Conservation (phyloP, 2,329 filamentous ascomycete genomes). For the Chaetomium olivaceum region DNA sequence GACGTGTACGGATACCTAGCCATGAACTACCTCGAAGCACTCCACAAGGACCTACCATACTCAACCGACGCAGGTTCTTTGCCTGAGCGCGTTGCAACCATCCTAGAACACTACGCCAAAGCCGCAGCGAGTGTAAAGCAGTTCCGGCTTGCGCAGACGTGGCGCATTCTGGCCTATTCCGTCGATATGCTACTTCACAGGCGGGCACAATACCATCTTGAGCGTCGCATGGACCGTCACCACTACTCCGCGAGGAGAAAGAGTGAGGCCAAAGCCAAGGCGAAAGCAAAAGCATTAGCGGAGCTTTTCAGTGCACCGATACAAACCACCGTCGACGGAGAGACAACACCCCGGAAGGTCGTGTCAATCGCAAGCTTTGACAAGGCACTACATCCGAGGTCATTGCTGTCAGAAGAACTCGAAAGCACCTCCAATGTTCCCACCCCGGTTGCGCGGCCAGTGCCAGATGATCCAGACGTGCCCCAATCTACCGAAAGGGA, state of each 20-base stretch:
- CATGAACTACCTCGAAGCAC: conserved; percentile 55
- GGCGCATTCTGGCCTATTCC: conserved; percentile 61
- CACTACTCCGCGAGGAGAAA: conserved; percentile 29
- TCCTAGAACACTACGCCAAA: conserved; percentile 58
- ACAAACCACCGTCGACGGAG: conserved; percentile 33
- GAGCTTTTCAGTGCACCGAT: conserved; percentile 29
- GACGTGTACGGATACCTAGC: conserved; percentile 59
- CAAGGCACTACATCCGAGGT: conserved; percentile 41
- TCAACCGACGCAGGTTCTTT: conserved; percentile 42
- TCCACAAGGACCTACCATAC: conserved; percentile 52
- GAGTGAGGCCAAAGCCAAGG: conserved; percentile 37
- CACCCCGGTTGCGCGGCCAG: conserved; percentile 59
- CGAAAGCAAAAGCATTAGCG: conserved; percentile 34
- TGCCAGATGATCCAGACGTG: conserved; percentile 40
- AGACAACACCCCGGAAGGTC: conserved; percentile 43
- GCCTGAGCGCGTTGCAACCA: conserved; percentile 49
- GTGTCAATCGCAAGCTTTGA: conserved; percentile 41
- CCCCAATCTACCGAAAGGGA: conserved; percentile 28
- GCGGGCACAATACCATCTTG: conserved; percentile 59
- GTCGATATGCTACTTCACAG: conserved; percentile 55
- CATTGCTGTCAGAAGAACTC: conserved; percentile 56
- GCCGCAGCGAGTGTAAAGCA: conserved; percentile 58
- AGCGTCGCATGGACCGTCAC: conserved; percentile 48
- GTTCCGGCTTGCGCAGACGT: conserved; percentile 64
- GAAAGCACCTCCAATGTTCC: conserved; percentile 64